Percentiles rank a stretch among this genome's conserved stretches.
Conservation (phyloP, 768 basidiomycete species). For the Boletus sensibilis region DNA sequence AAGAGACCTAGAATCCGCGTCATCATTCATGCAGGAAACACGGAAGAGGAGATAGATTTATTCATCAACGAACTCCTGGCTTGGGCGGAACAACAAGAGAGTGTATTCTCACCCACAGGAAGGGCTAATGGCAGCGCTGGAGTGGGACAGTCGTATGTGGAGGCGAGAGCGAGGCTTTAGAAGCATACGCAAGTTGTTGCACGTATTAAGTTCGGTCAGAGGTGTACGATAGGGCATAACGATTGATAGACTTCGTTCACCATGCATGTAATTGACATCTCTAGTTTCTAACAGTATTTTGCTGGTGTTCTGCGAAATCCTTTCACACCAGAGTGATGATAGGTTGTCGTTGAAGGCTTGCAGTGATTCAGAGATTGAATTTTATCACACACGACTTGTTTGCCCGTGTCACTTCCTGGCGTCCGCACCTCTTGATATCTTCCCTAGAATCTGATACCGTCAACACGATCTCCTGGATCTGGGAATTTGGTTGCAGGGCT, state of each 20-base stretch:
- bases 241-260: not conserved
- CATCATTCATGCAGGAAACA: conserved; percentile 18
- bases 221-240: not conserved
- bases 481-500: not conserved
- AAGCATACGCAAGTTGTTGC: not conserved
- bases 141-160: not conserved
- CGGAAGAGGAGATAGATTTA: conserved; percentile 15
- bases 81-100: conserved; percentile 10
- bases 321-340: no score
- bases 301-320: not conserved
- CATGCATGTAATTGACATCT: not conserved
- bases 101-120: not conserved
- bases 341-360: no score
- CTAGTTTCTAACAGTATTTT: not conserved
- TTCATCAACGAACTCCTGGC: conserved; percentile 7
- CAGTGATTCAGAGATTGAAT: not conserved
- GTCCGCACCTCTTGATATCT: no score
- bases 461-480: not conserved
- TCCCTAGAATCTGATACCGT: not conserved
- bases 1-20: conserved; percentile 18
- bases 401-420: not conserved
- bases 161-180: conserved; percentile 18
- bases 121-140: not conserved
- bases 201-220: not conserved
- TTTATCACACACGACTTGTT: no score